A percentile compares a stretch with the other conserved stretches of the same genome.
Evolutionary conservation across 2,329 filamentous ascomycete species (phyloP).

Genomic region (Neonectria ditissima): DNA sequence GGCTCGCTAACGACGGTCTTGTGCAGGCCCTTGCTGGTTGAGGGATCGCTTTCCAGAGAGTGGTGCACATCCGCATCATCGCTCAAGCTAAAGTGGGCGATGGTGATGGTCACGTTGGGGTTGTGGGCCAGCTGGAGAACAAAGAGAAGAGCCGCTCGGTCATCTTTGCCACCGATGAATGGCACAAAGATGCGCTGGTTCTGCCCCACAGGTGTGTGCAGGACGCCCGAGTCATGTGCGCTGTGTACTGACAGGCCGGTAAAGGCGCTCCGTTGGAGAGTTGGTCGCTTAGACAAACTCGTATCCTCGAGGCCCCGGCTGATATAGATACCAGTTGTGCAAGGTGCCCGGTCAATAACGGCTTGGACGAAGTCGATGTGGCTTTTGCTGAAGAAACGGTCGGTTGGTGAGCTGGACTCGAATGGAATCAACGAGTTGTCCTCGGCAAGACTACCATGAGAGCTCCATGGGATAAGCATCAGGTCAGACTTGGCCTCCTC

Average conservation of each 20-base stretch:
- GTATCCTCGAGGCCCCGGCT: conserved; percentile 52
- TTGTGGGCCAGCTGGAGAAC: conserved; percentile 88
- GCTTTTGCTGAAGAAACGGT: conserved; percentile 49
- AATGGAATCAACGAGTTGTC: conserved; percentile 32
- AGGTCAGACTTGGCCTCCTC: conserved; percentile 78
- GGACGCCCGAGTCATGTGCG: conserved; percentile 66
- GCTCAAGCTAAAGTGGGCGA: conserved; percentile 62
- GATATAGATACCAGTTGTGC: conserved; percentile 74
- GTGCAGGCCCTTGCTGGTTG: conserved; percentile 17
- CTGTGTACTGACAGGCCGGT: conserved; percentile 43
- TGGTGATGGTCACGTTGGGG: conserved; percentile 80
- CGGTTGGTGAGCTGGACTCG: conserved; percentile 37
- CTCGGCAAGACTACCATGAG: conserved; percentile 81
- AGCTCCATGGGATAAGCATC: conserved; percentile 90
- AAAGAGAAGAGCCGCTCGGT: conserved; percentile 81
- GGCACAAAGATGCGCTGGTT: conserved; percentile 88
- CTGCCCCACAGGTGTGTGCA: conserved; percentile 67
- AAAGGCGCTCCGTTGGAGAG: conserved; percentile 48
- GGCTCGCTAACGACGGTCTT: conserved; percentile 30
- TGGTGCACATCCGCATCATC: conserved; percentile 32
- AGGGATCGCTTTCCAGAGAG: conserved; percentile 17
- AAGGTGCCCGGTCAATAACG: conserved; percentile 75
- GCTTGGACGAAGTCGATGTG: conserved; percentile 82
- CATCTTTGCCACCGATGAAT: conserved; percentile 87
- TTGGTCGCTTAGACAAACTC: conserved; percentile 60